Evolutionary conservation across 352 stramenopile genomes (phyloP).

Genomic region (Phytopythium sindhum): DNA sequence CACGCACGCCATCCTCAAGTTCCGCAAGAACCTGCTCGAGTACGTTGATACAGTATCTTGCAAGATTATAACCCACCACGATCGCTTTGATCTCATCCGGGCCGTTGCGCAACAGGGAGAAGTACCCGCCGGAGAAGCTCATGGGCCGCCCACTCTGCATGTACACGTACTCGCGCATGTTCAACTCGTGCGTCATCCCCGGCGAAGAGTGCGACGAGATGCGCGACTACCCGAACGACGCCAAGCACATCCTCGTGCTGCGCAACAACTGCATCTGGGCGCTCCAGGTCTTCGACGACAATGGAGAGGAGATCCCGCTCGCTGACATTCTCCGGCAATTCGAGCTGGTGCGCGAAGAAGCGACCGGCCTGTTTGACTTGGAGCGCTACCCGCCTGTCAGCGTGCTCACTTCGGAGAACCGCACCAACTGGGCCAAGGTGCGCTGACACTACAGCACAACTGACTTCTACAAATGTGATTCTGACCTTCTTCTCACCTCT

Average conservation of each 20-base stretch:
- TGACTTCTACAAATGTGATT: not conserved
- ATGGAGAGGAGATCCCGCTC: conserved; percentile 64
- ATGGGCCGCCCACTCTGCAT: conserved; percentile 93
- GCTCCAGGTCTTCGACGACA: conserved; percentile 74
- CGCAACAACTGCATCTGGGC: conserved; percentile 90
- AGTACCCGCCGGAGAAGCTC: conserved; percentile 91
- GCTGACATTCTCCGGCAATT: conserved; percentile 83
- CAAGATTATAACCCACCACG: no score
- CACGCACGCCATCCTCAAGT: conserved; percentile 86
- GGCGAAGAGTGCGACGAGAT: conserved; percentile 86
- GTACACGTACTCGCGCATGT: conserved; percentile 93
- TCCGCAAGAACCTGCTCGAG: conserved; percentile 89
- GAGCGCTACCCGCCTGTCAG: conserved; percentile 89
- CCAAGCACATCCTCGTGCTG: conserved; percentile 93
- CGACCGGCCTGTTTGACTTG: conserved; percentile 80
- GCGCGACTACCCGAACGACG: conserved; percentile 83
- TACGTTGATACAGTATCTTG: conserved; percentile 24
- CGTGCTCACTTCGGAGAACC: conserved; percentile 93
- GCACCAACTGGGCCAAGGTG: conserved; percentile 93
- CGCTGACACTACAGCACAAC: no score
- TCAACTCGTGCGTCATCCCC: conserved; percentile 96
- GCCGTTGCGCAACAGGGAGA: conserved; percentile 50
- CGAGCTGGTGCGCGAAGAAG: conserved; percentile 81
- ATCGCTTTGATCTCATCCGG: no score
- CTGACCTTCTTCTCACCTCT: not conserved